Percentiles rank a stretch among this genome's conserved stretches.
These are phyloP conservation scores for Porodaedalea pini DNA, from an alignment of 1,284 basidiomycete species.

Conservation along the genomic window DNA sequence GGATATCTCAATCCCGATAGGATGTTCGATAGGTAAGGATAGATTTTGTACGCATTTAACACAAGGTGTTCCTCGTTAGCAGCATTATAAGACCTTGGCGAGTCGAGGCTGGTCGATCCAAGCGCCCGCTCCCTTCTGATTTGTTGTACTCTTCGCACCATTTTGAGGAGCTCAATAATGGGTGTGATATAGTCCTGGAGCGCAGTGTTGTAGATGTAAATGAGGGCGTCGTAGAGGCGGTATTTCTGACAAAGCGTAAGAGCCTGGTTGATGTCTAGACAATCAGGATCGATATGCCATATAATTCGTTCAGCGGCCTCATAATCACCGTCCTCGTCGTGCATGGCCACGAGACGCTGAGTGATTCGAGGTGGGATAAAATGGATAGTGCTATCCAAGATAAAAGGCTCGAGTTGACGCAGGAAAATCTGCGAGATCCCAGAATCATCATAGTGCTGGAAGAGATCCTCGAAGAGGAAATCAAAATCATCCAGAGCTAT, in stretches of 20 bases:
- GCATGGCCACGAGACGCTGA: constrained; percentile 78
- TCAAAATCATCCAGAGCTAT: constrained; percentile 77
- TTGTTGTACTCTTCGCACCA: constrained; percentile 70
- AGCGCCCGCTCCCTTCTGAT: constrained; percentile 40
- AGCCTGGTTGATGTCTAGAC: constrained; percentile 92
- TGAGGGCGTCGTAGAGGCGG: constrained; percentile 88
- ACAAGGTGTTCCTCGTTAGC: constrained; percentile 46
- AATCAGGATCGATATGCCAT: constrained; percentile 92
- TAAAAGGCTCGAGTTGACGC: constrained; percentile 77
- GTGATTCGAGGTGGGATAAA: constrained; percentile 84
- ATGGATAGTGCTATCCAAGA: constrained; percentile 72
- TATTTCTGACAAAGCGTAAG: constrained; percentile 82
- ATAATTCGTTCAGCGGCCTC: constrained; percentile 86
- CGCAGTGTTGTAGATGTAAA: constrained; percentile 90
- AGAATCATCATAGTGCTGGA: constrained; percentile 82
- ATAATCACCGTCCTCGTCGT: constrained; percentile 69
- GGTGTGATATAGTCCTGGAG: constrained; percentile 89
- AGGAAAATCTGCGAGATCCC: constrained; percentile 91
- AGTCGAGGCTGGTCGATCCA: constrained; percentile 3
- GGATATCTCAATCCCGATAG: constrained; percentile 89
- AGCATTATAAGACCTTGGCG: constrained; percentile 31
- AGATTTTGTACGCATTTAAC: constrained; percentile 86
- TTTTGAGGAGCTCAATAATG: constrained; percentile 76
- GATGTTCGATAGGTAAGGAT: constrained; percentile 83
- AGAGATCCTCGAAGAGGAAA: constrained; percentile 91